phyloP scores from a whole-genome alignment of 2,329 filamentous ascomycete genomes.

The Aureobasidium mangrovei region DNA sequence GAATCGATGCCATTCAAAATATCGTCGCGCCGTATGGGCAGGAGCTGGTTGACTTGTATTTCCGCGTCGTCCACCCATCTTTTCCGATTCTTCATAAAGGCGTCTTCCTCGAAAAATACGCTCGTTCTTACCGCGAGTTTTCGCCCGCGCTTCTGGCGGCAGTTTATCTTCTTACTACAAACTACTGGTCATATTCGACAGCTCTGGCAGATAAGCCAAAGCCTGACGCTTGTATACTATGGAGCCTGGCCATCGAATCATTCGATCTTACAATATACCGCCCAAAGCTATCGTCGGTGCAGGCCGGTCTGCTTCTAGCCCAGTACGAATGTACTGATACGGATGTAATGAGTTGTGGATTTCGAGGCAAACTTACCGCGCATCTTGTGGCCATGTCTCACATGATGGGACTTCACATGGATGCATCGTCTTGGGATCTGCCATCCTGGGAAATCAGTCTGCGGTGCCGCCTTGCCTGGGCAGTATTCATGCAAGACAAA shows the following conservation, averaged over 20 bases:
- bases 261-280: slow-evolving; percentile 30
- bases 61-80: slow-evolving; percentile 52
- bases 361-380: slow-evolving; percentile 24
- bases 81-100: slow-evolving; percentile 53
- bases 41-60: slow-evolving; percentile 65
- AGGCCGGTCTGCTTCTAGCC: slow-evolving; percentile 32
- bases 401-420: slow-evolving; percentile 31
- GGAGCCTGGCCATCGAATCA: slow-evolving; percentile 29
- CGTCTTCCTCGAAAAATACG: slow-evolving; percentile 54
- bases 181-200: slow-evolving; percentile 53
- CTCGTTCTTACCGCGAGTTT: slow-evolving; percentile 48
- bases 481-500: slow-evolving; percentile 25
- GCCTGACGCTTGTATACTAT: slow-evolving; percentile 31
- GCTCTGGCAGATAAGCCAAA: slow-evolving; percentile 39
- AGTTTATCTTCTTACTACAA: slow-evolving; percentile 53
- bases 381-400: slow-evolving; percentile 32
- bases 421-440: slow-evolving; percentile 22
- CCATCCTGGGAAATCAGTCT: slow-evolving; percentile 25
- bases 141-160: slow-evolving; percentile 51
- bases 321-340: slow-evolving; percentile 28
- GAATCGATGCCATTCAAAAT: slow-evolving; percentile 61
- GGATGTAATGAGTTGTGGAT: slow-evolving; percentile 16
- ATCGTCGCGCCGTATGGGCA: slow-evolving; percentile 63
- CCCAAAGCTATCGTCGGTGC: slow-evolving; percentile 34
- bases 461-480: slow-evolving; percentile 24